phyloP scores from a whole-genome alignment of 108 stramenopile genomes.

The Nannochloropsis granulata region DNA sequence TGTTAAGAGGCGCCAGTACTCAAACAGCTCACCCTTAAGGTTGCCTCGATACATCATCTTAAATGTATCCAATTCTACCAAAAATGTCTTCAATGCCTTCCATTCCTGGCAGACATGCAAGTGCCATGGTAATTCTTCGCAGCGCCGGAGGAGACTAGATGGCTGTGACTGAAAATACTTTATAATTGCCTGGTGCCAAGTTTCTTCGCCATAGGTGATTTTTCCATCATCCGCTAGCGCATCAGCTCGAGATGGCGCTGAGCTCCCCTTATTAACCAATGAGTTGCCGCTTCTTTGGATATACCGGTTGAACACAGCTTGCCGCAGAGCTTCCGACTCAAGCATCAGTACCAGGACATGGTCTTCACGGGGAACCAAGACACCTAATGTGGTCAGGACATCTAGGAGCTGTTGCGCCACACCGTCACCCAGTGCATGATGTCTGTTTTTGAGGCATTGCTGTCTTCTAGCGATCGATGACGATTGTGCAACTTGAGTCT shows the following conservation, averaged over 20 bases:
- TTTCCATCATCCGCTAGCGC: background rate
- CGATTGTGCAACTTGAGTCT: background rate
- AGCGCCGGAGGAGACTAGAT: slow-evolving; percentile 35
- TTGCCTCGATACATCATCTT: slow-evolving; percentile 41
- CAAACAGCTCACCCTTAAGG: slow-evolving; percentile 38
- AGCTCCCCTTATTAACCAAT: background rate
- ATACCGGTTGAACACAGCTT: slow-evolving; percentile 36
- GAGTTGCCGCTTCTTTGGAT: background rate
- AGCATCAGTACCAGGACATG: slow-evolving; percentile 34
- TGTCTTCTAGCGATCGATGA: background rate
- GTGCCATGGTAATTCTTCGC: slow-evolving; percentile 63
- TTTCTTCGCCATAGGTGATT: background rate
- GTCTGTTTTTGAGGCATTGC: background rate
- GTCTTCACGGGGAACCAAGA: slow-evolving; percentile 1
- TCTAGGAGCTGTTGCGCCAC: background rate
- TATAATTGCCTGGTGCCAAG: slow-evolving; percentile 30
- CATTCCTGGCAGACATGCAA: slow-evolving; percentile 46
- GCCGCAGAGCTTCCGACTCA: slow-evolving; percentile 35
- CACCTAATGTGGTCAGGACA: slow-evolving; percentile 12
- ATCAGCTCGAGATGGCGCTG: background rate
- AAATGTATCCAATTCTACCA: slow-evolving; percentile 46
- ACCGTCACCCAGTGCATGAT: background rate
- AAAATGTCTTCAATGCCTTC: slow-evolving; percentile 35
- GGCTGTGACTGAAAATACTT: slow-evolving; percentile 31
- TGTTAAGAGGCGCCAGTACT: slow-evolving; percentile 40